Evolutionary conservation across 2,329 filamentous ascomycete genomes (phyloP), one percentile per base, ranked within the genome.

Genomic region (Apiospora saccharicola): DNA sequence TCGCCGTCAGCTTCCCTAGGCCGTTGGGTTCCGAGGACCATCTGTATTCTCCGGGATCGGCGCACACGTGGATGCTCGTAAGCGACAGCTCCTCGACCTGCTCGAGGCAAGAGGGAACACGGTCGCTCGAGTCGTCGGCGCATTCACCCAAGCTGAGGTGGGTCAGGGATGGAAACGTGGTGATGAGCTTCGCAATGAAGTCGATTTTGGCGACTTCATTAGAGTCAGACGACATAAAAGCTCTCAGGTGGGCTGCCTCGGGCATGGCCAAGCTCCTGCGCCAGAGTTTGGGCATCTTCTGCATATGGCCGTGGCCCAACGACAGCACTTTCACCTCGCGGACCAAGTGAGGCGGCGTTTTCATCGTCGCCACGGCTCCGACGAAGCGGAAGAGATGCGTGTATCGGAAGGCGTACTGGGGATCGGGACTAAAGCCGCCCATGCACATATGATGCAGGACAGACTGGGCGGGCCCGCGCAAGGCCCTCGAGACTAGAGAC

Each of bases 111-210:
- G 19, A 16, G 26, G 68, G 68, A 19, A 69, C 68, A 53, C 30
- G n/a, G 47, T 53, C 47, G 44, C 26, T 53, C 8, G 34, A 69
- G 5, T 41, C 46, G 34, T 69, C 68, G 13, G 14, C 68, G n/a
- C 47, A 34, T 53, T 69, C 68, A 16, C 49, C 34, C 13, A 69
- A 47, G 47, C 68, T 69, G 34, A 69, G 30, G 4, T 69, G 34
- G 19, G 46, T 43, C 10, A 69, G 47, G 5, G 30, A n/a, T 34
- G 68, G 68, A 43, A 69, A 43, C 4, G 37, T 30, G 44, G 26
- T 43, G n/a, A 53, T 53, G 3, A 69, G 34, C 19, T 69, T 69
- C 26, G 68, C 68, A 37, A 69, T 16, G 46, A 69, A 51, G 68
- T 47, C 22, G 44, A 47, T 4, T n/a, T 68, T 47, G n/a, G 67